Evolutionary conservation across 1,284 basidiomycete genomes (phyloP).

Genomic region (Marasmius fiardii): DNA sequence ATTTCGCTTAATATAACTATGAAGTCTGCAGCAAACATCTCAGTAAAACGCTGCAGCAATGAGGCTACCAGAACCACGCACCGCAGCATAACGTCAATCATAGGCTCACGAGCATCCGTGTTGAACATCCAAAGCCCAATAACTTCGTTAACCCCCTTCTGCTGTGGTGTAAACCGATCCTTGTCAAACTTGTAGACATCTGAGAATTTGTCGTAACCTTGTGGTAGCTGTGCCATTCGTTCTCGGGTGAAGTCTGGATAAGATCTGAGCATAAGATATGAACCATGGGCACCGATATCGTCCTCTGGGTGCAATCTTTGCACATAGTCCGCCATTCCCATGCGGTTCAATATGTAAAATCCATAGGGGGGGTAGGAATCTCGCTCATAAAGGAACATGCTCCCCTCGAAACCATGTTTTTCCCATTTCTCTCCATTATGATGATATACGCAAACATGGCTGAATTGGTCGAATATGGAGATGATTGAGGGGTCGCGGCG

Average conservation of each 20-base stretch:
- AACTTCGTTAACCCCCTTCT: conserved; percentile 56
- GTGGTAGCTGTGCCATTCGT: conserved; percentile 24
- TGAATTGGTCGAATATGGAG: conserved; percentile 82
- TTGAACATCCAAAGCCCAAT: conserved; percentile 82
- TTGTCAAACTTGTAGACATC: conserved; percentile 40
- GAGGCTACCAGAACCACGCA: conserved; percentile 24
- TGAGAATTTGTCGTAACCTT: conserved; percentile 44
- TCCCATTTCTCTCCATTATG: conserved; percentile 72
- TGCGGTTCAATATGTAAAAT: conserved; percentile 84
- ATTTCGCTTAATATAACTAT: conserved; percentile 60
- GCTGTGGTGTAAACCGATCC: conserved; percentile 30
- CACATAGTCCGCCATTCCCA: conserved; percentile 82
- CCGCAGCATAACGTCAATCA: conserved; percentile 68
- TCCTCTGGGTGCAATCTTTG: conserved; percentile 79
- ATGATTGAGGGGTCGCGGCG: conserved; percentile 78
- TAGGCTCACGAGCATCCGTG: conserved; percentile 64
- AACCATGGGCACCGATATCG: conserved; percentile 61
- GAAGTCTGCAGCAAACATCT: conserved; percentile 41
- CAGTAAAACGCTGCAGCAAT: conserved; percentile 3
- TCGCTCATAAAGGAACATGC: conserved; percentile 85
- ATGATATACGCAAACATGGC: conserved; percentile 79
- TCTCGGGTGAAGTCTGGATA: conserved; percentile 65
- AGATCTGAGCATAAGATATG: conserved; percentile 73
- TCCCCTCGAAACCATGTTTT: conserved; percentile 84
- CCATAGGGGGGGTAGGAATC: conserved; percentile 78